Evolutionary conservation across 345 rosid genomes (phyloP).

Genomic region (Heritiera littoralis): DNA sequence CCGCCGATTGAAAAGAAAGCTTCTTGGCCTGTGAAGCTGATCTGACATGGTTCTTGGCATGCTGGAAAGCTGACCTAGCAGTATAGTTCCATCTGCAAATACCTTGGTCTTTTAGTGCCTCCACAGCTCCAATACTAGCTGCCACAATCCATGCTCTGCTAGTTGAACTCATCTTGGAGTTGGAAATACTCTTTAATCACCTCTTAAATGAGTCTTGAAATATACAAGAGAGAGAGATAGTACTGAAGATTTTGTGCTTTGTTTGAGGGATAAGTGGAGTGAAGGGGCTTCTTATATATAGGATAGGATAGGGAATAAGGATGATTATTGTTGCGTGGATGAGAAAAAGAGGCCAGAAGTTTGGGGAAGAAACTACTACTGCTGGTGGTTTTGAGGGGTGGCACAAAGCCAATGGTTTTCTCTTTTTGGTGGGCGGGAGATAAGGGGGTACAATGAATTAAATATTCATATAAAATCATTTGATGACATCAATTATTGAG

Average conservation of each 20-base stretch:
- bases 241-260: neutral
- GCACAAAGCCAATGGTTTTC: neutral
- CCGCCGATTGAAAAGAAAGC: slow-evolving; percentile 43
- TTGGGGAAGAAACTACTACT: neutral
- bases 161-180: slow-evolving; percentile 41
- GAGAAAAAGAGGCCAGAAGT: neutral
- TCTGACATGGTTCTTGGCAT: slow-evolving; percentile 40
- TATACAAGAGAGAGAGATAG: neutral
- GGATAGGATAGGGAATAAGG: neutral
- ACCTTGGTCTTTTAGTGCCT: slow-evolving; percentile 63
- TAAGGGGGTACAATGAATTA: no score
- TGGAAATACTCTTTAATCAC: neutral
- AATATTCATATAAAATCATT: neutral
- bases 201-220: neutral
- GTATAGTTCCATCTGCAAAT: slow-evolving; percentile 59
- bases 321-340: neutral
- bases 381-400: slow-evolving; percentile 8
- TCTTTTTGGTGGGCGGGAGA: no score
- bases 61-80: slow-evolving; percentile 43
- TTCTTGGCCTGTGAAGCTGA: slow-evolving; percentile 46
- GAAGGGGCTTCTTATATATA: neutral
- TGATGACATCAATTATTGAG: neutral
- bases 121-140: slow-evolving; percentile 55
- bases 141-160: slow-evolving; percentile 58
- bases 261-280: neutral